Conservation (phyloP, 2,329 filamentous ascomycete genomes). For the Aspergillus fumigatus region DNA sequence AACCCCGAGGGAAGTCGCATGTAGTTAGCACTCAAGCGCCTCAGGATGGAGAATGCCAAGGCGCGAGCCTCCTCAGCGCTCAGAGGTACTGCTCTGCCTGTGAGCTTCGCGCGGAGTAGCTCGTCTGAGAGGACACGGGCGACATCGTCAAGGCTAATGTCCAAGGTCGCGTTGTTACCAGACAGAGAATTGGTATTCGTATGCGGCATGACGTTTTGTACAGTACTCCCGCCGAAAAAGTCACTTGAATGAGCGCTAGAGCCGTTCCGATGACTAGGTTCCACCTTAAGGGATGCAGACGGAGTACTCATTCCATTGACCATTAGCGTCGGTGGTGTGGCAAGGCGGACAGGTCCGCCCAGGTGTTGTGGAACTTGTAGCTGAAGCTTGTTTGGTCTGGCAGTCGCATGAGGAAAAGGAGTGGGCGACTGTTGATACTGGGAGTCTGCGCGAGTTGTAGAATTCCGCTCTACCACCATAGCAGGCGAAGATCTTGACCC, state of each 20-base stretch:
- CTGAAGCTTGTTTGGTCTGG: conserved; percentile 37
- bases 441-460: conserved; percentile 14
- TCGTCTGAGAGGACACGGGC: conserved; percentile 28
- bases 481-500: conserved; percentile 37
- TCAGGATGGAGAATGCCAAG: conserved; percentile 29
- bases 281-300: conserved; percentile 12
- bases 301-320: conserved; percentile 34
- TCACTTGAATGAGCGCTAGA: conserved; percentile 6
- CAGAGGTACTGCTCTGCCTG: conserved; percentile 25
- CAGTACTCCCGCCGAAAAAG: background rate
- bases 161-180: conserved; percentile 4
- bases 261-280: conserved; percentile 13
- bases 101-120: conserved; percentile 27
- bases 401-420: conserved; percentile 15
- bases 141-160: conserved; percentile 29
- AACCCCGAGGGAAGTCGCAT: conserved; percentile 20
- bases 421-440: conserved; percentile 25
- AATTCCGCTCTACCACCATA: conserved; percentile 40
- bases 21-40: conserved; percentile 27
- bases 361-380: conserved; percentile 40
- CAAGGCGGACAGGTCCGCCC: conserved; percentile 39
- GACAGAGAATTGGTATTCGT: conserved; percentile 2
- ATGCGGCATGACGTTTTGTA: background rate
- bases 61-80: conserved; percentile 26
- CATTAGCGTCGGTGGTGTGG: conserved; percentile 39